These are phyloP conservation scores for Pseudogymnoascus sp. DNA, from an alignment of 2,329 filamentous ascomycete species.

Conservation along the genomic window DNA sequence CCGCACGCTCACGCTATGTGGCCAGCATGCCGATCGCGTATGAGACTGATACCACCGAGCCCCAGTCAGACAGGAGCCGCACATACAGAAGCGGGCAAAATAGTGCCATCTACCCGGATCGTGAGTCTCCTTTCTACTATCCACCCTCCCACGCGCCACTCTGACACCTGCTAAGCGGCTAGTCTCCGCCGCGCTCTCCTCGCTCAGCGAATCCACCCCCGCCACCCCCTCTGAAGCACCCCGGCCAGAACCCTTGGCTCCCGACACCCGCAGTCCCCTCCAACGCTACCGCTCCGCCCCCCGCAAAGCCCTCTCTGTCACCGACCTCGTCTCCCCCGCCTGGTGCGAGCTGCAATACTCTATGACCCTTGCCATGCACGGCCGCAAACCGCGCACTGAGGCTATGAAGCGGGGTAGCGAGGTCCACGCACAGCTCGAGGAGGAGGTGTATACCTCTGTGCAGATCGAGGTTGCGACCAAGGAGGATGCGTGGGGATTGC, in stretches of 20 bases:
- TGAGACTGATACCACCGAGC: not conserved
- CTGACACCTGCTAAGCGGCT: constrained; percentile 58
- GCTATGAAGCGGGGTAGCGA: constrained; percentile 78
- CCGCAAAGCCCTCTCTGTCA: constrained; percentile 74
- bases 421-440: constrained; percentile 76
- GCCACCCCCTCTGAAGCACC: constrained; percentile 8
- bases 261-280: constrained; percentile 54
- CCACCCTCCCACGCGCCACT: constrained; percentile 20
- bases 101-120: constrained; percentile 41
- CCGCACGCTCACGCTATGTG: not conserved
- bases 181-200: constrained; percentile 34
- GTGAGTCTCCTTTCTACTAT: constrained; percentile 33
- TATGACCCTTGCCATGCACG: constrained; percentile 73
- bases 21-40: not conserved
- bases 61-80: constrained; percentile 11
- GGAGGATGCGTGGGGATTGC: constrained; percentile 75
- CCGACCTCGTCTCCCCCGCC: constrained; percentile 77
- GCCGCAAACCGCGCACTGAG: constrained; percentile 63
- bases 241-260: not conserved
- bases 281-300: constrained; percentile 71
- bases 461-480: constrained; percentile 62
- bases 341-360: constrained; percentile 97
- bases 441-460: constrained; percentile 73
- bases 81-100: constrained; percentile 3
- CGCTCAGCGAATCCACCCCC: not conserved